Evolutionary conservation across 805 yeast species (phyloP).

Genomic region (Sungouiella blattae): DNA sequence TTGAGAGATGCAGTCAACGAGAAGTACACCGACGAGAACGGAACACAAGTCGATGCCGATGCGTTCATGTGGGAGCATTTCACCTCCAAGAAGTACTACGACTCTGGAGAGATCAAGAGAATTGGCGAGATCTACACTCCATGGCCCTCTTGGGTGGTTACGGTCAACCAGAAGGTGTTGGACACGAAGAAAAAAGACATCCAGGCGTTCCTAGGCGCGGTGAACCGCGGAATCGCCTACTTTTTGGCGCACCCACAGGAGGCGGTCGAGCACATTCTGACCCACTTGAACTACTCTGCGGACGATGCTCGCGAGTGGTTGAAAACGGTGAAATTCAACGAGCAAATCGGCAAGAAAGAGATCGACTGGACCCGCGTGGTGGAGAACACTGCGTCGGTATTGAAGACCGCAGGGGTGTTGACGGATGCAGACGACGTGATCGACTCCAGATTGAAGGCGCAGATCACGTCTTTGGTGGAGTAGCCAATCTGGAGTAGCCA

Average conservation of each 20-base stretch:
- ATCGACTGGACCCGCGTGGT: constrained; percentile 51
- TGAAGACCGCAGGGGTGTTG: constrained; percentile 63
- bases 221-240: constrained; percentile 66
- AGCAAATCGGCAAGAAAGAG: constrained; percentile 32
- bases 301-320: constrained; percentile 83
- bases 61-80: constrained; percentile 97
- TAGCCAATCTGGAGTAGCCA: too few relatives aligned
- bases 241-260: constrained; percentile 60
- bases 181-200: constrained; percentile 20
- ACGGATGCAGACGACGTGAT: constrained; percentile 26
- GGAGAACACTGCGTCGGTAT: constrained; percentile 51
- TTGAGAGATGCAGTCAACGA: constrained; percentile 77
- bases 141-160: constrained; percentile 94
- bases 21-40: constrained; percentile 28
- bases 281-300: constrained; percentile 68
- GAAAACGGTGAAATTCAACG: constrained; percentile 65
- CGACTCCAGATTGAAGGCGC: constrained; percentile 23
- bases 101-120: constrained; percentile 69
- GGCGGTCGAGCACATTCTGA: constrained; percentile 60
- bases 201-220: constrained; percentile 45
- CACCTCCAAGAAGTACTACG: constrained; percentile 84
- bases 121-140: constrained; percentile 92
- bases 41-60: constrained; percentile 47
- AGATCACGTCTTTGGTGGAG: constrained; percentile 10
- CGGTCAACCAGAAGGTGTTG: constrained; percentile 43